These are phyloP conservation scores for Xylaria multiplex DNA, from an alignment of 2,329 filamentous ascomycete species.

Conservation along the genomic window DNA sequence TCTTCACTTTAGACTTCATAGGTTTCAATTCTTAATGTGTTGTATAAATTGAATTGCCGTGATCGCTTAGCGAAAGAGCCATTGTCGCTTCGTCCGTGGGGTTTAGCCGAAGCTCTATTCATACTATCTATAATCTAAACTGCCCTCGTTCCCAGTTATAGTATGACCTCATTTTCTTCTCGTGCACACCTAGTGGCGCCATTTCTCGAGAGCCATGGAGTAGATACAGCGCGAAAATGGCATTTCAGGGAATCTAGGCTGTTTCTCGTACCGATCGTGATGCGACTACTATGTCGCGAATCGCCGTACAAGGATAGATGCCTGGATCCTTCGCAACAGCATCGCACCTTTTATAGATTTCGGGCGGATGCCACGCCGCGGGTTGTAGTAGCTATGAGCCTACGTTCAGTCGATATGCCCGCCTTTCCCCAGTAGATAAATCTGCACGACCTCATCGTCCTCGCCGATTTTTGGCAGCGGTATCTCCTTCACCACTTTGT, in stretches of 20 bases:
- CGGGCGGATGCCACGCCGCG: not conserved
- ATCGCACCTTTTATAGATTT: not conserved
- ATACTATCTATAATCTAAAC: not conserved
- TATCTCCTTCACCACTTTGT: slow-evolving; percentile 54
- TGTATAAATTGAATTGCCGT: no score
- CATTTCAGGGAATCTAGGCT: no score
- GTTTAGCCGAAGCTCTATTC: not conserved
- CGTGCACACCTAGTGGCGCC: no score
- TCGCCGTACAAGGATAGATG: not conserved
- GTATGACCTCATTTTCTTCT: not conserved
- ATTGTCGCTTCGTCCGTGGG: not conserved
- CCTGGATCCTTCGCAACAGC: not conserved
- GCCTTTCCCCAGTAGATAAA: slow-evolving; percentile 61
- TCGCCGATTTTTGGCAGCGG: slow-evolving; percentile 58
- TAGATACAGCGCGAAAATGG: not conserved
- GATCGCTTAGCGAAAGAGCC: no score
- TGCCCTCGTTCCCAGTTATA: not conserved
- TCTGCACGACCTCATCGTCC: slow-evolving; percentile 59
- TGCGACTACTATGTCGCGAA: not conserved
- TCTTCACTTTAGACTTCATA: not conserved
- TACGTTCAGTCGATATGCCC: not conserved
- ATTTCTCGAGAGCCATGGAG: not conserved
- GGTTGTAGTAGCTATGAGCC: no score
- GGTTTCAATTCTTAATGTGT: not conserved
- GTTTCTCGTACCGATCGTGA: not conserved